These are phyloP conservation scores for Mucor mucedo DNA, from an alignment of 371 early-diverging fungal species.

Conservation along the genomic window DNA sequence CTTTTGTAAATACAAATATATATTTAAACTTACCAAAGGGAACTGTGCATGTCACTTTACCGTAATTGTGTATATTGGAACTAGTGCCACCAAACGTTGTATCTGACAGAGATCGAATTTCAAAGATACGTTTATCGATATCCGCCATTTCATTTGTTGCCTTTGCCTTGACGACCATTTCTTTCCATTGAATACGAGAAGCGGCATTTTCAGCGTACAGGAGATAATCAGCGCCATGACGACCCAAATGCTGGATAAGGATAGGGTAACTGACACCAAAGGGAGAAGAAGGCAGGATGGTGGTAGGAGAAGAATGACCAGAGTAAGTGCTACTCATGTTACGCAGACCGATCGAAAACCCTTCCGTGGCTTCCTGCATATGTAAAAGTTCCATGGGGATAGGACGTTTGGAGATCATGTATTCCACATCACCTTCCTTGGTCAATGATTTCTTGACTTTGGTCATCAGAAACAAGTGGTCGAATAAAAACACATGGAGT, in stretches of 20 bases:
- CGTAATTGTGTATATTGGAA: conserved; percentile 28
- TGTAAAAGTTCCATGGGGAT: conserved; percentile 67
- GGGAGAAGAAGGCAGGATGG: conserved; percentile 7
- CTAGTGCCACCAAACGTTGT: conserved; percentile 38
- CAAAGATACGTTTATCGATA: conserved; percentile 64
- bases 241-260: conserved; percentile 69
- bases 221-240: conserved; percentile 69
- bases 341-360: conserved; percentile 38
- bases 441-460: conserved; percentile 50
- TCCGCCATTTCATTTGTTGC: conserved; percentile 45
- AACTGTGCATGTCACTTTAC: conserved; percentile 73
- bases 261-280: conserved; percentile 32
- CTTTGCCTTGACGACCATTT: conserved; percentile 78
- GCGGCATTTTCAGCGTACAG: conserved; percentile 77
- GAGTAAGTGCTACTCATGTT: conserved; percentile 19
- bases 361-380: conserved; percentile 57
- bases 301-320: conserved; percentile 25
- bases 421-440: conserved; percentile 58
- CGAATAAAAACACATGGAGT: conserved; percentile 82
- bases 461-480: conserved; percentile 84
- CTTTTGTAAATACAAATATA: not conserved
- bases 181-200: conserved; percentile 82
- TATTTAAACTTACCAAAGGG: conserved; percentile 56
- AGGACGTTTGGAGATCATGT: conserved; percentile 65
- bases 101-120: conserved; percentile 56